These are phyloP conservation scores for Aspergillus caelatus DNA, from an alignment of 2,329 filamentous ascomycete genomes.

Conservation along the genomic window DNA sequence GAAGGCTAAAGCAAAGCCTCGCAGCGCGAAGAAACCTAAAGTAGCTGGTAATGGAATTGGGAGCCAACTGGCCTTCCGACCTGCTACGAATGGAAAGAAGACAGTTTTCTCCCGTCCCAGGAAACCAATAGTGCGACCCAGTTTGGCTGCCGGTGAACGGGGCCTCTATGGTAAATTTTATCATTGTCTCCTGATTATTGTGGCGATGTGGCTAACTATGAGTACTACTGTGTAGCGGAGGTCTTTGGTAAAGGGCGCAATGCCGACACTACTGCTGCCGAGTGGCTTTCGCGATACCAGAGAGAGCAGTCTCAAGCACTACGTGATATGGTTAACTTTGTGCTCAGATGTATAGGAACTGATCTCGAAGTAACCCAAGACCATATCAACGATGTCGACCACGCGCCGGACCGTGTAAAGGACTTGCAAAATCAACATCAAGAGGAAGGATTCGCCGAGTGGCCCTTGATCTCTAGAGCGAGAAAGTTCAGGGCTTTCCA, in stretches of 20 bases:
- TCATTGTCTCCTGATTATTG: constrained; percentile 1
- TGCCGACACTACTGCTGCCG: constrained; percentile 58
- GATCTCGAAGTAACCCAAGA: constrained; percentile 75
- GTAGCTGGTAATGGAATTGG: constrained; percentile 52
- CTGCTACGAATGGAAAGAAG: constrained; percentile 49
- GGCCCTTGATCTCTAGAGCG: constrained; percentile 82
- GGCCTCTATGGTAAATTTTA: constrained; percentile 59
- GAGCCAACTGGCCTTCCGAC: constrained; percentile 58
- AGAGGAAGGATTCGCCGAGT: constrained; percentile 81
- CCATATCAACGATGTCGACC: constrained; percentile 88
- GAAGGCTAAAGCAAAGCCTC: constrained; percentile 42
- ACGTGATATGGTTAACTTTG: constrained; percentile 63
- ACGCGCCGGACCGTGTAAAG: constrained; percentile 73
- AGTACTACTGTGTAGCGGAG: constrained; percentile 49
- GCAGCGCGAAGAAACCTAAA: constrained; percentile 58
- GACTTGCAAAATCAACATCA: constrained; percentile 91
- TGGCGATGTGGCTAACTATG: constrained; percentile 25
- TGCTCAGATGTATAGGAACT: constrained; percentile 74
- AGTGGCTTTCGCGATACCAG: constrained; percentile 61
- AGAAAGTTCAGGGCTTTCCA: constrained; percentile 79
- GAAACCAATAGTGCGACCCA: constrained; percentile 56
- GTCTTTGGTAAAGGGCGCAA: constrained; percentile 60
- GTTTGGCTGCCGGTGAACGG: constrained; percentile 54
- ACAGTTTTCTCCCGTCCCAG: constrained; percentile 50
- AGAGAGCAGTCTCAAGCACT: constrained; percentile 58